Conservation (phyloP, 805 yeast genomes). For the Teunomyces gatunensis region DNA sequence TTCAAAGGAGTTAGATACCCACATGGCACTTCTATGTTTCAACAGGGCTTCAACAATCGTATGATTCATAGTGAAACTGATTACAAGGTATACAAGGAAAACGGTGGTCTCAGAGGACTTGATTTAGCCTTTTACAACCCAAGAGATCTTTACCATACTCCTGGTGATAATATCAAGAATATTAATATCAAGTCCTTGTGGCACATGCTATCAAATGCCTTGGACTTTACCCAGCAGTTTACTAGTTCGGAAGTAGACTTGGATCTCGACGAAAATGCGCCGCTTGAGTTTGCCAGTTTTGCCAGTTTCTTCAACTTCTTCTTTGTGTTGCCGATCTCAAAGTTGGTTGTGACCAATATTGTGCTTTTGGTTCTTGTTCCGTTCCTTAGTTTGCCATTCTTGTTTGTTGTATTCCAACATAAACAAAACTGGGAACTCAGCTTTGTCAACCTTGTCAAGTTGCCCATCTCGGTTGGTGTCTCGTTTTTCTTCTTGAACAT, state of each 20-base stretch:
- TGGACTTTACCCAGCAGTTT: slow-evolving; percentile 55
- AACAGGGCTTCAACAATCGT: slow-evolving; percentile 78
- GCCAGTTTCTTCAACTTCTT: slow-evolving; percentile 62
- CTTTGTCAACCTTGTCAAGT: slow-evolving; percentile 45
- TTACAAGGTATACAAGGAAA: slow-evolving; percentile 63
- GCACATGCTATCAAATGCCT: slow-evolving; percentile 76
- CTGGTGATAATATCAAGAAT: slow-evolving; percentile 63
- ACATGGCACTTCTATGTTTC: slow-evolving; percentile 76
- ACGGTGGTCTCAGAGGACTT: slow-evolving; percentile 72
- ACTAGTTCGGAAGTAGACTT: slow-evolving; percentile 30
- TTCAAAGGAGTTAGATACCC: slow-evolving; percentile 60
- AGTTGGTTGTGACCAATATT: slow-evolving; percentile 51
- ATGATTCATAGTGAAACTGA: slow-evolving; percentile 81
- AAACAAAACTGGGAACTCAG: slow-evolving; percentile 45
- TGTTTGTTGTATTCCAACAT: slow-evolving; percentile 45
- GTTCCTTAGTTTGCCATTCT: slow-evolving; percentile 44
- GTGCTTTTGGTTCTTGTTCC: slow-evolving; percentile 56
- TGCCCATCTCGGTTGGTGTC: slow-evolving; percentile 54
- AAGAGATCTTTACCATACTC: slow-evolving; percentile 79
- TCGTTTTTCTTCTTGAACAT: slow-evolving; percentile 37
- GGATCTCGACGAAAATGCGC: slow-evolving; percentile 16
- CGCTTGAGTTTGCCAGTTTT: slow-evolving; percentile 49
- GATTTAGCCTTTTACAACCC: slow-evolving; percentile 90
- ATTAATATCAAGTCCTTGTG: slow-evolving; percentile 68
- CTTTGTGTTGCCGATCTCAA: slow-evolving; percentile 54